phyloP scores from a whole-genome alignment of 805 yeast species.

The Pichia scutulata region DNA sequence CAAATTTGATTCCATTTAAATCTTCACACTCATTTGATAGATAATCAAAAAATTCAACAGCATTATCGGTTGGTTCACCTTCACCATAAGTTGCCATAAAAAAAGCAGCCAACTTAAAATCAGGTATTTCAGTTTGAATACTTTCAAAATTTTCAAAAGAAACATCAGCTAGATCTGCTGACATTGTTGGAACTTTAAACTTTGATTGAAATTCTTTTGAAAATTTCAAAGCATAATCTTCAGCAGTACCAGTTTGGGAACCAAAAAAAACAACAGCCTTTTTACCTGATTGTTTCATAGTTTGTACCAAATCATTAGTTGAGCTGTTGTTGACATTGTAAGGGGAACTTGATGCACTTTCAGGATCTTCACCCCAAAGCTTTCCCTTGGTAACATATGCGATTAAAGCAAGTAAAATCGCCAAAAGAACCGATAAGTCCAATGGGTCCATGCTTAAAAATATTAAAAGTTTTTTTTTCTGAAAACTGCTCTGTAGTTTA shows the following conservation, averaged over 20 bases:
- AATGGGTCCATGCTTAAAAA: conserved; percentile 53
- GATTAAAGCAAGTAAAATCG: conserved; percentile 55
- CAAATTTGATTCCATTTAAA: conserved; percentile 52
- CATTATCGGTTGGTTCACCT: conserved; percentile 97
- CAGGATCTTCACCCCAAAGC: conserved; percentile 32
- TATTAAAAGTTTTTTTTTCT: too few species aligned
- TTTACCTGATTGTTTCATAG: conserved; percentile 54
- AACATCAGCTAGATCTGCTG: conserved; percentile 82
- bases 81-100: conserved; percentile 94
- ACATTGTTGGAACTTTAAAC: conserved; percentile 75
- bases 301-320: conserved; percentile 52
- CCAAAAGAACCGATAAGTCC: conserved; percentile 61
- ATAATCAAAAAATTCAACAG: conserved; percentile 68
- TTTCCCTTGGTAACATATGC: conserved; percentile 62
- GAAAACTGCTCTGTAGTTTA: background rate
- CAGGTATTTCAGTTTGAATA: conserved; percentile 49
- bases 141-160: conserved; percentile 72
- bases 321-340: conserved; percentile 30
- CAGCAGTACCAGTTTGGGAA: conserved; percentile 98
- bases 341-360: conserved; percentile 16
- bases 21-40: conserved; percentile 52
- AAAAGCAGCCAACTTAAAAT: conserved; percentile 46
- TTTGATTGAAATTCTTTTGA: conserved; percentile 80
- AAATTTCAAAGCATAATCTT: conserved; percentile 87
- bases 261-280: conserved; percentile 79